These are phyloP conservation scores for Anaeromyces robustus DNA, from an alignment of 192 early-diverging fungal species.

Conservation along the genomic window DNA sequence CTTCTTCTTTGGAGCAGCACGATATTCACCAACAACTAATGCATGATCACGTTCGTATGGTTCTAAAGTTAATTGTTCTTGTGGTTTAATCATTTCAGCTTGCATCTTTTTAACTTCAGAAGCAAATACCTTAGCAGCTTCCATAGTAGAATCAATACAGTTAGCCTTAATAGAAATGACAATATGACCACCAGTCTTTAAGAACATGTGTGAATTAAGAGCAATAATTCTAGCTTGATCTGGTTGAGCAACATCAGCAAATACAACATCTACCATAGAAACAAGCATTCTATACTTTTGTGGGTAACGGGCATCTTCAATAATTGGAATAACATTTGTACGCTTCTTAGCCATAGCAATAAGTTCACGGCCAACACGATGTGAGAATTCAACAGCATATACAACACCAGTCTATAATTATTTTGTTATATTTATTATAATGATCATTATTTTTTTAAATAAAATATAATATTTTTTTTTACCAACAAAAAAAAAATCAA, in stretches of 20 bases:
- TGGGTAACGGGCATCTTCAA: constrained; percentile 98
- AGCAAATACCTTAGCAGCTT: constrained; percentile 90
- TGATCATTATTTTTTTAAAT: not conserved
- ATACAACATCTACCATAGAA: constrained; percentile 95
- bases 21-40: not conserved
- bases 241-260: constrained; percentile 98
- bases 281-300: constrained; percentile 99
- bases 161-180: constrained; percentile 99
- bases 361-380: constrained; percentile 94
- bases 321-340: constrained; percentile 97
- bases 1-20: not conserved
- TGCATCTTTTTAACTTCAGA: constrained; percentile 92
- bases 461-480: not conserved
- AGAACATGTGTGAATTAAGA: constrained; percentile 92
- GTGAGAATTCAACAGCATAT: constrained; percentile 98
- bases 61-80: constrained; percentile 53
- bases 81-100: constrained; percentile 72
- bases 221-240: constrained; percentile 99
- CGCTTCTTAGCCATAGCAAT: constrained; percentile 99
- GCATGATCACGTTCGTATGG: not conserved
- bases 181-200: constrained; percentile 93
- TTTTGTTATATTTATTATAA: not conserved
- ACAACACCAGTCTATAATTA: constrained; percentile 64
- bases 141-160: constrained; percentile 99
- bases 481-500: not conserved